Conservation (phyloP, 78 protist genomes). For the Dictyostelium purpureum region DNA sequence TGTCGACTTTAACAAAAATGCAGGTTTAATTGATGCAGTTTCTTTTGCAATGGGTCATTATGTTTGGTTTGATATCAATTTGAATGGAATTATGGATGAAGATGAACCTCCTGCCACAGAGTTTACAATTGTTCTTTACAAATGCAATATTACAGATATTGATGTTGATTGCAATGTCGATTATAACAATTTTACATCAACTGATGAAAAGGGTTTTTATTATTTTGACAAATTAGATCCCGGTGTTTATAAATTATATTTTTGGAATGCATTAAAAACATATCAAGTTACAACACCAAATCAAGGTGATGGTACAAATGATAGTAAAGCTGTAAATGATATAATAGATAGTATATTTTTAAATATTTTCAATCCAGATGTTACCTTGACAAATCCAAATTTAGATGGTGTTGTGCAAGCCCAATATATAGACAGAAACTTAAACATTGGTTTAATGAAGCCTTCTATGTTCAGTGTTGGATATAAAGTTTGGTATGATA, state of each 20-base stretch:
- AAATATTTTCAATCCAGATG: background rate
- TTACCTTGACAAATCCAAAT: background rate
- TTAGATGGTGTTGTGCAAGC: background rate
- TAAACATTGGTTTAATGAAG: constrained; percentile 2
- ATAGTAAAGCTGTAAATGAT: constrained; percentile 17
- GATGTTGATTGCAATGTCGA: background rate
- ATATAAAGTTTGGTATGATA: constrained; percentile 32
- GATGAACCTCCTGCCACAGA: constrained; percentile 24
- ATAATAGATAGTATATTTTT: background rate
- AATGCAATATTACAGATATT: background rate
- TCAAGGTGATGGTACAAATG: constrained; percentile 34
- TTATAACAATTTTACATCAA: background rate
- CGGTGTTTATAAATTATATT: background rate
- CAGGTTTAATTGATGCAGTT: background rate
- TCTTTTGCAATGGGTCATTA: constrained; percentile 31
- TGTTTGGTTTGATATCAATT: constrained; percentile 44
- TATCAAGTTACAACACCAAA: background rate
- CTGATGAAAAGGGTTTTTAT: constrained; percentile 17
- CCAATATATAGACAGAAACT: background rate
- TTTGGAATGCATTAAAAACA: background rate
- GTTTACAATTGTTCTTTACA: background rate
- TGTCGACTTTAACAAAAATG: constrained; percentile 13
- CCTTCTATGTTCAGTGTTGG: constrained; percentile 14
- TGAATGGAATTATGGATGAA: constrained; percentile 11
- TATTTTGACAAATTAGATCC: constrained; percentile 21